Evolutionary conservation across 768 basidiomycete species (phyloP).

Genomic region (Leccinum incarnatum): DNA sequence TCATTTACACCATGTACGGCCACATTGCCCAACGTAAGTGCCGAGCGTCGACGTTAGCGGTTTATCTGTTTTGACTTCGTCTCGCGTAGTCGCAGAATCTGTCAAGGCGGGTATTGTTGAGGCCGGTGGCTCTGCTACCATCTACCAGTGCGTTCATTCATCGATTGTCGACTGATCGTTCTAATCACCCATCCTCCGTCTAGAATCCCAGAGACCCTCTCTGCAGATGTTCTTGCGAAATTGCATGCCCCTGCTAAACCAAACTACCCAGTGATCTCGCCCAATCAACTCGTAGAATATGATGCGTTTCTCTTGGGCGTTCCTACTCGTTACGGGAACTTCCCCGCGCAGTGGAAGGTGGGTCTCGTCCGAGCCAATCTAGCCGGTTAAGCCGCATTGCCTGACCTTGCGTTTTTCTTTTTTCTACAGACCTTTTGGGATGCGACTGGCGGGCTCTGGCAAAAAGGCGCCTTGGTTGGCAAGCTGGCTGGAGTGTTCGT

Average conservation of each 20-base stretch:
- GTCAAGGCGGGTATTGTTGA: constrained; percentile 43
- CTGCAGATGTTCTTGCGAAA: constrained; percentile 59
- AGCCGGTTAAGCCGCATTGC: neutral
- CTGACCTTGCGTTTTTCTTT: neutral
- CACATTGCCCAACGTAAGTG: constrained; percentile 66
- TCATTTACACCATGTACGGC: constrained; percentile 74
- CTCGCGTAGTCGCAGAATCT: constrained; percentile 57
- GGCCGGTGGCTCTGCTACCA: constrained; percentile 50
- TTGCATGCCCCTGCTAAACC: constrained; percentile 72
- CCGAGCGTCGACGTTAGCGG: neutral
- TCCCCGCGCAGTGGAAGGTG: constrained; percentile 62
- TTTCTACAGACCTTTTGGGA: constrained; percentile 68
- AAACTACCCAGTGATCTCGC: constrained; percentile 40
- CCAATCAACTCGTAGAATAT: constrained; percentile 17
- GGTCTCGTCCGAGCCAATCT: constrained; percentile 2
- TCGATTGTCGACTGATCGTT: neutral
- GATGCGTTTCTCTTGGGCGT: constrained; percentile 45
- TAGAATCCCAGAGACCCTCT: constrained; percentile 78
- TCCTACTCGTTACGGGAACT: constrained; percentile 45
- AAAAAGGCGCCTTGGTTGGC: constrained; percentile 54
- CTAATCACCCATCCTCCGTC: neutral
- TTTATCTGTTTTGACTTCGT: constrained; percentile 1
- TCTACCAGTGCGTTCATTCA: constrained; percentile 50
- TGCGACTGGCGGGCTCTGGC: constrained; percentile 66
- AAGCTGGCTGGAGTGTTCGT: constrained; percentile 80